phyloP scores from a whole-genome alignment of 177 flowering plant genomes.

The Vitis hybrid region DNA sequence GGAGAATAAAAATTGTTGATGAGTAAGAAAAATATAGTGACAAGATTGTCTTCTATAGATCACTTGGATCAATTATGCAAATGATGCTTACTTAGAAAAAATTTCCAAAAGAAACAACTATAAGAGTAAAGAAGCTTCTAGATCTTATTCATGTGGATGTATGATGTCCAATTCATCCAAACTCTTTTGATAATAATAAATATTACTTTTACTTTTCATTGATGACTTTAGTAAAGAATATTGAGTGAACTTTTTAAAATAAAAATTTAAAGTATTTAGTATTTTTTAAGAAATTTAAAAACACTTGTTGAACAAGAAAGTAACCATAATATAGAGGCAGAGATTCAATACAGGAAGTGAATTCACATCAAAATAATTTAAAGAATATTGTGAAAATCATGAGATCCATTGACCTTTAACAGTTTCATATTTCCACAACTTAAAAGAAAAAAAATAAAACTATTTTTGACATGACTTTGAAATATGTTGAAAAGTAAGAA shows the following conservation, averaged over 20 bases:
- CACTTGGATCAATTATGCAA: too few species aligned
- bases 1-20: neutral
- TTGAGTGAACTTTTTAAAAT: neutral
- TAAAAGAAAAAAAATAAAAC: neutral
- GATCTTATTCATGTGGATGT: neutral
- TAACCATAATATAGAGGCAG: neutral
- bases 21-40: neutral
- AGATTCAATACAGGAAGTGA: too few species aligned
- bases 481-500: neutral
- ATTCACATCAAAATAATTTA: neutral
- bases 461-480: neutral
- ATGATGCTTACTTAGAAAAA: neutral
- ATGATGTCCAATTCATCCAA: too few species aligned
- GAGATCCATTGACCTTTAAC: neutral
- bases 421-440: neutral
- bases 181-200: too few species aligned
- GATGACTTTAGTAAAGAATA: neutral
- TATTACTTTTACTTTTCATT: neutral
- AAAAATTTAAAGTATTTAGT: neutral
- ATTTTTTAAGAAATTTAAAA: neutral
- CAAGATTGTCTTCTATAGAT: neutral
- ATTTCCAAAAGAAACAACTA: neutral
- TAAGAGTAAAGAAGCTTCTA: neutral
- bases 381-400: neutral
- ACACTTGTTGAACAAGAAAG: neutral